Evolutionary conservation across 2,329 filamentous ascomycete genomes (phyloP).

Genomic region (Coniochaeta ligniaria): DNA sequence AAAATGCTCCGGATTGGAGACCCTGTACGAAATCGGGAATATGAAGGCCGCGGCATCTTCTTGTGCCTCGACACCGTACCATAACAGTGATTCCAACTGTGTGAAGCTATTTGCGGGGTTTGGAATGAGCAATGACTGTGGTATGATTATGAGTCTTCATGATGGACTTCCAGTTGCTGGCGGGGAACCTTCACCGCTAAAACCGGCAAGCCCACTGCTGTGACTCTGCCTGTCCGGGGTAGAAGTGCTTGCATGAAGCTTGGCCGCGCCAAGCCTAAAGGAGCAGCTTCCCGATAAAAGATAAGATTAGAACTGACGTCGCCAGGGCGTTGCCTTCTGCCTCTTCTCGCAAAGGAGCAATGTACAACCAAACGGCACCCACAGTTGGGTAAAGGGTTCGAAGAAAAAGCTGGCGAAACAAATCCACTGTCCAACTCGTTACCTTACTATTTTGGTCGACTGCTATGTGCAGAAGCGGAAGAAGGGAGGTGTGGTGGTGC

Average conservation of each 20-base stretch:
- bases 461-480: neutral
- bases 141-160: neutral
- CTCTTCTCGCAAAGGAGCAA: neutral
- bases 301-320: neutral
- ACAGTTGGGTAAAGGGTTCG: neutral
- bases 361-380: neutral
- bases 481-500: neutral
- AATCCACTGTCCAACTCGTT: no score
- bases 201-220: neutral
- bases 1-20: neutral
- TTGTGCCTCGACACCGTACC: neutral
- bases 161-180: neutral
- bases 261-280: neutral
- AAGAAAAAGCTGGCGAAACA: no score
- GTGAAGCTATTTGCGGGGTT: neutral
- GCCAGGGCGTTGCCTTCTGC: neutral
- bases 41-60: neutral
- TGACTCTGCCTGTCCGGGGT: neutral
- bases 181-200: neutral
- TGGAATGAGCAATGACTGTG: neutral
- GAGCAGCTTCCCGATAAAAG: neutral
- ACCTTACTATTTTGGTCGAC: neutral
- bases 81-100: neutral
- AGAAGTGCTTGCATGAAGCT: slow-evolving; percentile 2
- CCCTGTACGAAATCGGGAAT: neutral